Evolutionary conservation across 305 asterid species (phyloP), one percentile per base, ranked within the genome.

Genomic region (Fraxinus nigra): DNA sequence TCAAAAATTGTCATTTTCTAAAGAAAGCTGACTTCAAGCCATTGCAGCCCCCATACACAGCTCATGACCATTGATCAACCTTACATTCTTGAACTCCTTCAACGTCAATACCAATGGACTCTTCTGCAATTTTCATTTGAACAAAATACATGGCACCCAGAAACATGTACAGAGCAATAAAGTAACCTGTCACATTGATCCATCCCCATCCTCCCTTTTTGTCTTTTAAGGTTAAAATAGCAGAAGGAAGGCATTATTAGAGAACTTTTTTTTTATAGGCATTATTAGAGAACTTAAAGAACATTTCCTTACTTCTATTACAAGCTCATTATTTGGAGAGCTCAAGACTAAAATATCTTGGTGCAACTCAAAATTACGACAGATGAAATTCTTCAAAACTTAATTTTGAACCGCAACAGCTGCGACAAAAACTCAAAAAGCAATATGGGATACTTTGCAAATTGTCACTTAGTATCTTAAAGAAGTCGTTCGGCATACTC

Each of bases 41-140:
- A 61, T 61, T 20, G 72, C 72, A 61, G 32, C 72, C 33, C 8
- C 65, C 51, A 43, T 51, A 56, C 65, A 18, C 26, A 5, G 65
- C 24, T n/a, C 65, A 56, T 56, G 65, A 56, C 26, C 65, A 61
- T 61, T 61, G 3, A 8, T 61, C 72, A 65, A 24, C 72, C 72
- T 65, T 10, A 65, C 72, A 65, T 65, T 65, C 72, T 26, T 65
- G n/a, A 65, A 26, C 35, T 22, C 72, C 72, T 24, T 61, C 35
- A 24, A 65, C 16, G 7, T 65, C 72, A 63, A 24, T 63, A 63
- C 14, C 16, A 3, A 22, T 22, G 72, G 33, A 65, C 33, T 65
- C 34, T 26, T 65, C 72, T 65, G 72, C 72, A 65, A 65, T 65
- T 65, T 28, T 65, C 72, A 65, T 24, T 65, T 65, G 72, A 65